Evolutionary conservation across 176 grass and related monocot genomes (phyloP).

Genomic region (Avena atlantica): DNA sequence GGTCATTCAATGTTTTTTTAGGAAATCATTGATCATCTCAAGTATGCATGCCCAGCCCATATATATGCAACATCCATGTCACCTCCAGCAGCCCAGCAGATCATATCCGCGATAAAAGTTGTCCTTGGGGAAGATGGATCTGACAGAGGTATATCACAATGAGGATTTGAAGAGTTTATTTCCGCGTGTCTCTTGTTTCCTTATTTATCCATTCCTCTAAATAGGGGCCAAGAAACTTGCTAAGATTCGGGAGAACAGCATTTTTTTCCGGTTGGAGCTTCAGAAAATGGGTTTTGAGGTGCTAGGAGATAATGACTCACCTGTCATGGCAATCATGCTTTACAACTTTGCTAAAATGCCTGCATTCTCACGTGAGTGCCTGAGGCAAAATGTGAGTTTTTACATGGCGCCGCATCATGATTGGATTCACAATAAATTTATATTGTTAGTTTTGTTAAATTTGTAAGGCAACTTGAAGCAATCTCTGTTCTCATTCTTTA

Average conservation of each 20-base stretch:
- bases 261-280: conserved; percentile 80
- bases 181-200: conserved; percentile 19
- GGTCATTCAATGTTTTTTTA: neutral
- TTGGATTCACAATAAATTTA: no score
- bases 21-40: conserved; percentile 54
- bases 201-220: conserved; percentile 43
- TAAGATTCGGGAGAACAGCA: conserved; percentile 88
- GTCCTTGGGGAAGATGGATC: conserved; percentile 88
- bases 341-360: conserved; percentile 97
- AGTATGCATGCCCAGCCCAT: conserved; percentile 68
- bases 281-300: conserved; percentile 96
- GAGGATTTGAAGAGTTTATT: conserved; percentile 2
- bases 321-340: conserved; percentile 94
- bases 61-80: conserved; percentile 93
- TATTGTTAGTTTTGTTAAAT: no score
- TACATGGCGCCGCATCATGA: no score
- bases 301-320: conserved; percentile 87
- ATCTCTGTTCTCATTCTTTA: neutral
- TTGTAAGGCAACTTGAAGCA: no score
- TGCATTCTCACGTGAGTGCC: conserved; percentile 88
- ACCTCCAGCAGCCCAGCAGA: conserved; percentile 84
- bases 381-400: conserved; percentile 73
- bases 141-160: conserved; percentile 63
- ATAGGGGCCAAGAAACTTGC: conserved; percentile 78
- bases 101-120: conserved; percentile 82